Evolutionary conservation across 2,329 filamentous ascomycete species (phyloP), one percentile per base, ranked within the genome.

Genomic region (Apiospora marii): DNA sequence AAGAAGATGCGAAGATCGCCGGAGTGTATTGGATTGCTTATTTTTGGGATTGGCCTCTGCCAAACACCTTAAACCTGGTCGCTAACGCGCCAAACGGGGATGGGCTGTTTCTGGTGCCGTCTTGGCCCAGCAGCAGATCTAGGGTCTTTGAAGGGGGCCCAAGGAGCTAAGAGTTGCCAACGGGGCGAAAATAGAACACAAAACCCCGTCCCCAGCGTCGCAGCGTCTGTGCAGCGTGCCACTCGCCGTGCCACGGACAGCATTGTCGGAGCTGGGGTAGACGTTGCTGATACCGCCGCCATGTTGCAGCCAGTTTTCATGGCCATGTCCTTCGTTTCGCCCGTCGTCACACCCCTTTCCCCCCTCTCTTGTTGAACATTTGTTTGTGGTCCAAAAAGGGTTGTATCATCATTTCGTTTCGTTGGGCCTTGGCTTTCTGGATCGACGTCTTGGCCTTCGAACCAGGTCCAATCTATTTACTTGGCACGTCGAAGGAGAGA

Each of bases 61-160:
- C 24, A 51, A 41, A 41, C 37, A 41, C 7, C 7, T 41, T 41
- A 10, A 53, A 58, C 51, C 49, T 30, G 49, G 49, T 53, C 16
- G 24, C 49, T 41, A 41, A 41, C 37, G 37, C 37, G 37, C 37
- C 10, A 6, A 24, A 27, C 49, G 24, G 30, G 58, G 58, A 64
- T 64, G 58, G 58, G 30, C 58, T 41, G 58, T 41, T 64, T 64
- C 58, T 64, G 22, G 22, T 64, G 37, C 58, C 58, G 58, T n/a
- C 58, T 64, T 64, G 58, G 58, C 58, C 53, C 22, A 64, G 58
- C 58, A 64, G 58, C 58, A 64, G 58, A 64, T 64, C 58, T 41
- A 61, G 53, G 53, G 53, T 58, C 27, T 34, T 16, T 10, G 16
- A 19, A 30, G 27, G 27, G 27, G 27, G 27, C 27, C 27, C 27